phyloP scores from a whole-genome alignment of 2,329 filamentous ascomycete genomes.

The Colletotrichum truncatum region DNA sequence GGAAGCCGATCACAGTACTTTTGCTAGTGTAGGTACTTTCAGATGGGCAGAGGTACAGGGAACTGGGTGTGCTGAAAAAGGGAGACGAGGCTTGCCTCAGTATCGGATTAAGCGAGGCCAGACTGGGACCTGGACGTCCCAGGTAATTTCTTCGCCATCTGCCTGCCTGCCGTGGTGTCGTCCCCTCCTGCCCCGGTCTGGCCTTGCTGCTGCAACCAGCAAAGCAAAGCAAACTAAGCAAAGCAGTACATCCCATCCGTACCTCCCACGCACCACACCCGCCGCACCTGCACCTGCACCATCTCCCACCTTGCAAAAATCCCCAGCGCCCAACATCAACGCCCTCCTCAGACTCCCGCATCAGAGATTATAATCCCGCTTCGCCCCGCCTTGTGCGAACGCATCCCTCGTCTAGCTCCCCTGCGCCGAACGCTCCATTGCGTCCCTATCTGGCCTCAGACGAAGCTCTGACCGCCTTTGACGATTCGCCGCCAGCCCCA shows the following conservation, averaged over 20 bases:
- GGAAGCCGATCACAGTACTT: too few species aligned
- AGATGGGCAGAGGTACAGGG: not conserved
- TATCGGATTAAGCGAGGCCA: constrained; percentile 26
- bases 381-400: constrained; percentile 19
- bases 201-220: constrained; percentile 14
- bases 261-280: not conserved
- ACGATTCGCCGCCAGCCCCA: constrained; percentile 31
- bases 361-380: constrained; percentile 20
- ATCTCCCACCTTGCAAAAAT: constrained; percentile 26
- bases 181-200: not conserved
- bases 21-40: too few species aligned
- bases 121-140: not conserved
- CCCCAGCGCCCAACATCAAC: constrained; percentile 23
- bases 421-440: constrained; percentile 10
- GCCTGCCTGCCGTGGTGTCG: not conserved
- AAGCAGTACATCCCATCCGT: not conserved
- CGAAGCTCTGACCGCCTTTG: constrained; percentile 31
- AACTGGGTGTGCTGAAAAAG: not conserved
- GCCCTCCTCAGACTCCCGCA: constrained; percentile 15
- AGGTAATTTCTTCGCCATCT: constrained; percentile 13
- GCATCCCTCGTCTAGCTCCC: not conserved
- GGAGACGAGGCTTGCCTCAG: not conserved
- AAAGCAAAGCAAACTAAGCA: not conserved
- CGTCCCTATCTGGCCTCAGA: constrained; percentile 15
- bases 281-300: constrained; percentile 7